phyloP scores from a whole-genome alignment of 2,329 filamentous ascomycete species.

The Microdochium bolleyi region DNA sequence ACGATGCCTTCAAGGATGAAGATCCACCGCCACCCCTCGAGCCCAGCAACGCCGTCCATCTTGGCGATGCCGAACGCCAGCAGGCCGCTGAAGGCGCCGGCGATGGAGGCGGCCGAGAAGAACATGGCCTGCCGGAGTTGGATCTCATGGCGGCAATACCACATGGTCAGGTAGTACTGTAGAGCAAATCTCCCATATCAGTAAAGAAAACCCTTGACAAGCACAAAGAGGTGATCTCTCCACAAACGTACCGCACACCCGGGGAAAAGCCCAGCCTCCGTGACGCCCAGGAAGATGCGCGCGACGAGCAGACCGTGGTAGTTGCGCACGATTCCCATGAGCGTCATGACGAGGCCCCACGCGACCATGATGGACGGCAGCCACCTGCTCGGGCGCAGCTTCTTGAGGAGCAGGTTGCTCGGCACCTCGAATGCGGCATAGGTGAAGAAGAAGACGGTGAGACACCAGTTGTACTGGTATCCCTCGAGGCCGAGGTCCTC shows the following conservation, averaged over 20 bases:
- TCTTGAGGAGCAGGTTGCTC: conserved; percentile 73
- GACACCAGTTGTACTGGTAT: conserved; percentile 13
- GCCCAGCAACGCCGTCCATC: conserved; percentile 57
- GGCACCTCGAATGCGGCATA: conserved; percentile 55
- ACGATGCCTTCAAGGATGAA: conserved; percentile 64
- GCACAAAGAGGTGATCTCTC: too few relatives aligned
- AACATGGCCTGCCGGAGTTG: conserved; percentile 60
- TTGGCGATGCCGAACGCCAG: conserved; percentile 62
- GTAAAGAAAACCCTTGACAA: too few relatives aligned
- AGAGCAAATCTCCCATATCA: too few relatives aligned
- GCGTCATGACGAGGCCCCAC: conserved; percentile 39
- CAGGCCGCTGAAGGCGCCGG: conserved; percentile 69
- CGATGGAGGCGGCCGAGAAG: conserved; percentile 74
- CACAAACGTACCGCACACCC: conserved; percentile 44
- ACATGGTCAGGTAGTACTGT: conserved; percentile 47
- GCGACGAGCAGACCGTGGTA: conserved; percentile 38
- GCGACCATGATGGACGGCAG: conserved; percentile 68
- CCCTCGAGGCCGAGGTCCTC: conserved; percentile 38
- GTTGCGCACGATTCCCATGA: conserved; percentile 44
- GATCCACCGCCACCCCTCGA: conserved; percentile 57
- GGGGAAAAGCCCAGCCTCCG: conserved; percentile 59
- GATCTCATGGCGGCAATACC: conserved; percentile 50
- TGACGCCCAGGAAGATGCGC: conserved; percentile 55
- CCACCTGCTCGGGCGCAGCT: conserved; percentile 64
- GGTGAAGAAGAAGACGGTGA: conserved; percentile 19